Conservation (phyloP, 2,329 filamentous ascomycete genomes). For the Paraphaeosphaeria minitans region DNA sequence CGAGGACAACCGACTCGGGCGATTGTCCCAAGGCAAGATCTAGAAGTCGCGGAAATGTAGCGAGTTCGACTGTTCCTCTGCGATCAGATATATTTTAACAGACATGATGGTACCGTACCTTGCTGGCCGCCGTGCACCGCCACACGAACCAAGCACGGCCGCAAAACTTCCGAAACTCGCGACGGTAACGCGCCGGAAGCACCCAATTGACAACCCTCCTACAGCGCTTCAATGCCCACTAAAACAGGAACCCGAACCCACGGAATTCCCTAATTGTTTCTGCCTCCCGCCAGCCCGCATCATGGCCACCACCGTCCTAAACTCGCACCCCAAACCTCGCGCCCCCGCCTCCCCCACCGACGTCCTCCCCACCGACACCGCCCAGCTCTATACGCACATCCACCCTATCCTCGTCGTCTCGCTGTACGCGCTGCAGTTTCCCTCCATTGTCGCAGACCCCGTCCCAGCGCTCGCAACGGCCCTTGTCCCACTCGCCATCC, state of each 20-base stretch:
- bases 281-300: not conserved
- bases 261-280: not conserved
- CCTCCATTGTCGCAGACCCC: slow-evolving; percentile 71
- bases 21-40: too few species aligned
- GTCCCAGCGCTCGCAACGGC: slow-evolving; percentile 65
- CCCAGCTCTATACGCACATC: slow-evolving; percentile 64
- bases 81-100: not conserved
- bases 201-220: not conserved
- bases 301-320: slow-evolving; percentile 37
- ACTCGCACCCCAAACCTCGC: slow-evolving; percentile 28
- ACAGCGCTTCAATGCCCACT: not conserved
- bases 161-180: slow-evolving; percentile 12
- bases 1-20: not conserved
- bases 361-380: slow-evolving; percentile 54
- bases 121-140: slow-evolving; percentile 4
- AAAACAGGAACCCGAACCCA: too few species aligned
- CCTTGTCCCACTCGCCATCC: slow-evolving; percentile 64
- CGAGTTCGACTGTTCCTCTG: not conserved
- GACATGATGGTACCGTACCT: not conserved
- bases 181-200: not conserved
- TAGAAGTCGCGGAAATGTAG: too few species aligned
- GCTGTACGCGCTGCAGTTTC: slow-evolving; percentile 68
- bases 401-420: slow-evolving; percentile 72
- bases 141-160: slow-evolving; percentile 12
- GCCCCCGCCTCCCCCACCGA: slow-evolving; percentile 49